Evolutionary conservation across 2,329 filamentous ascomycete genomes (phyloP), one percentile per base, ranked within the genome.

Genomic region (Ploettnerulaceae sp.): DNA sequence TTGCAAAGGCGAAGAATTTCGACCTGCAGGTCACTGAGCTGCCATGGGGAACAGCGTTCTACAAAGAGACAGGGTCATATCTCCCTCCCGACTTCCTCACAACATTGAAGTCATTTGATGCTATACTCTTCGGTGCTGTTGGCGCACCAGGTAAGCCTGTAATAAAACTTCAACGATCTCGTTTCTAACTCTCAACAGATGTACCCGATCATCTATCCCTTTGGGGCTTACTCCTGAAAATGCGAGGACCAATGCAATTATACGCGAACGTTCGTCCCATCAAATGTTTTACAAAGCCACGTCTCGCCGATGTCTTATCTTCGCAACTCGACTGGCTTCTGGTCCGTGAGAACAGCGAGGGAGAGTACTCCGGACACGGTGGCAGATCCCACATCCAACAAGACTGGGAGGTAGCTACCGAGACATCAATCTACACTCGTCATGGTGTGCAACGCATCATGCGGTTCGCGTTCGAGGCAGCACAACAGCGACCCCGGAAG

Each of bases 141-240:
- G 77, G 77, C 12, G 76, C 70, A 58, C 76, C 76, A 42, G 69
- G 72, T 74, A 66, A 14, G 61, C 54, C 7, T 31, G 21, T 18
- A 12, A 6, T 7, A 11, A 4, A 11, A 9, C 7, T 9, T 8
- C 12, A 39, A 24, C 7, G 21, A 8, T 4, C 2, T 15, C 5
- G 24, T 20, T 28, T 22, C 31, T 9, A 35, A 7, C 4, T 4
- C 12, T 2, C 3, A 7, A 21, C 26, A 45, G 73, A 80, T 42
- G 77, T 84, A 0, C 79, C 81, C 0, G 81, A 84, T 55, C 79
- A 83, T 54, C 78, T 84, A 54, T 81, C 77, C 0, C 75, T 85
- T 17, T 84, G 81, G 81, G 69, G 71, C 21, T 69, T 84, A 11
- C 76, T 79, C 24, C 69, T 84, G 1, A 77, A 79, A 1, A 80